Base-by-base conservation (phyloP, 2,329 filamentous ascomycete genomes). In the Neocatenulostroma microsporum region DNA sequence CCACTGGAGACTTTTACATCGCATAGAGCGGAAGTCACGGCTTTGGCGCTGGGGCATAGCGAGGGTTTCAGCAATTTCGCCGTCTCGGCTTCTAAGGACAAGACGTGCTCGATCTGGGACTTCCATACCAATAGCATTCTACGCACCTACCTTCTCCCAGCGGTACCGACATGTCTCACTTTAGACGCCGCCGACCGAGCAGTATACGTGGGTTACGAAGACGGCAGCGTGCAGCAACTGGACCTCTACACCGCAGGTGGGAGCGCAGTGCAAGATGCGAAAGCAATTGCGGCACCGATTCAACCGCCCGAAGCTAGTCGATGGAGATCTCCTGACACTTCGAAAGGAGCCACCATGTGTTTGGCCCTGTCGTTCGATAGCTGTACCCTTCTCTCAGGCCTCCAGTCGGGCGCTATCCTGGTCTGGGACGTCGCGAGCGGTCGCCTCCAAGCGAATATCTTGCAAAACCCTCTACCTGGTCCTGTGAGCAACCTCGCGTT, bases 31-130 rank as follows among this genome's bases (percentile, higher is more conserved):
- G 82, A 73, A 56, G 79, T 88, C 60, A 89, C 76, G 5, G 64
- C 69, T 3, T 56, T 79, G n/a, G 62, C 61, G 8, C 59, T 73
- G 37, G 80, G 83, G 13, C 78, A 84, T 53, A 81, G 82, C 55
- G 68, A 72, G 41, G 80, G 77, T 56, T 76, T 79, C 51, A 82
- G 82, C 40, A 89, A 84, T 58, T 78, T 96, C 42, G 88, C 83
- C 41, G 73, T 95, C 14, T 93, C 89, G 3, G 77, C 80, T 5
- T 85, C 85, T 47, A 79, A 76, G 50, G 91, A 96, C 64, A 88
- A 84, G 62, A 91, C 85, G 6, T 85, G 85, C 50, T 80, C 94
- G 52, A 71, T 94, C 42, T 98, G 91, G 91, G 88, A 96, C 62
- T 93, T 93, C 57, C 77, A 80, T 44, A 84, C 78, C 1, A 85